phyloP scores from a whole-genome alignment of 2,329 filamentous ascomycete species.

The Ophiostoma fasciatum region DNA sequence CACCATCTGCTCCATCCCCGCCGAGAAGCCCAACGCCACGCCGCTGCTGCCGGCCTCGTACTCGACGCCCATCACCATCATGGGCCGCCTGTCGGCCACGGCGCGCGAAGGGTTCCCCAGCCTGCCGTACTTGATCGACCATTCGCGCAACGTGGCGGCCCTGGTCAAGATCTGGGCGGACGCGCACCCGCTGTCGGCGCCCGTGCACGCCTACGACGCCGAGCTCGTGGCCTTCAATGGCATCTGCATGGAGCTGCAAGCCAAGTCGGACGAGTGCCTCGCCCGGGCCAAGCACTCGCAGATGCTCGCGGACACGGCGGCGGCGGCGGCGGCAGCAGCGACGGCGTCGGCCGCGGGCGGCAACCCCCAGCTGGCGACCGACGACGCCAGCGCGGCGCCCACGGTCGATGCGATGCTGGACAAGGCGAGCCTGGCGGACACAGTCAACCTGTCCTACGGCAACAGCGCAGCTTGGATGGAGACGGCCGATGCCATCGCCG shows the following conservation, averaged over 20 bases:
- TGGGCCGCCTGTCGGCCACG: constrained; percentile 63
- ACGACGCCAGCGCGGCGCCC: too few relatives aligned
- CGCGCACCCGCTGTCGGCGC: constrained; percentile 21
- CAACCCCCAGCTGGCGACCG: too few relatives aligned
- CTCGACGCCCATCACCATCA: constrained; percentile 81
- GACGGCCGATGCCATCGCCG: background rate
- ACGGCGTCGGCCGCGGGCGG: too few relatives aligned
- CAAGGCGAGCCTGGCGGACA: constrained; percentile 24
- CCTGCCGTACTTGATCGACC: constrained; percentile 83
- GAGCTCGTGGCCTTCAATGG: constrained; percentile 39
- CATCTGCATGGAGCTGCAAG: constrained; percentile 34
- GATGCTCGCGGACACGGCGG: too few relatives aligned
- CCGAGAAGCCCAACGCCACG: constrained; percentile 41
- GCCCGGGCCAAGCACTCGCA: too few relatives aligned
- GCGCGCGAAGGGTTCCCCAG: constrained; percentile 87
- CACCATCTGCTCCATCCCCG: constrained; percentile 66
- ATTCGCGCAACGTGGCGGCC: constrained; percentile 69
- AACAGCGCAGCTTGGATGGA: constrained; percentile 12
- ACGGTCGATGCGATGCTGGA: too few relatives aligned
- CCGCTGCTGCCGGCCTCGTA: constrained; percentile 65
- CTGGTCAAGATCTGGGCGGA: constrained; percentile 72
- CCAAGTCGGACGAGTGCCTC: constrained; percentile 35
- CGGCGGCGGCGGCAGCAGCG: too few relatives aligned
- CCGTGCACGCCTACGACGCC: constrained; percentile 27
- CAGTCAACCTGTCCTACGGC: constrained; percentile 22